These are phyloP conservation scores for Pythium scleroteichum DNA, from an alignment of 352 stramenopile species.

Conservation along the genomic window DNA sequence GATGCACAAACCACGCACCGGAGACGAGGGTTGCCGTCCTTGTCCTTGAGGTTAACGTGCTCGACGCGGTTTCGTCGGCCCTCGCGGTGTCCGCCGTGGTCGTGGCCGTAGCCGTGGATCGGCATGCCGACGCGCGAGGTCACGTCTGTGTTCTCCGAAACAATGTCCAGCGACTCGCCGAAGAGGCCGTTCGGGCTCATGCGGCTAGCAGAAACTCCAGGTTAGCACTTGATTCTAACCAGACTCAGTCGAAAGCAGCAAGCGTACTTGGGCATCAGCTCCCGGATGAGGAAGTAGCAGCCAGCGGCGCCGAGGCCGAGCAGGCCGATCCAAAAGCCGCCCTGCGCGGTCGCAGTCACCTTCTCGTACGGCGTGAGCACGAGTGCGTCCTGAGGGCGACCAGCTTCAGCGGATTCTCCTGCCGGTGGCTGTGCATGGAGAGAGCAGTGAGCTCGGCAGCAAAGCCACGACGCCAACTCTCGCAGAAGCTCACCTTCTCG, in stretches of 20 bases:
- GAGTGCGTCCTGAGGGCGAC: conserved; percentile 54
- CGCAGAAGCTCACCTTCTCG: conserved; percentile 51
- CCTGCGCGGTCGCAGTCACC: conserved; percentile 87
- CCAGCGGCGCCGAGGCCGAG: conserved; percentile 84
- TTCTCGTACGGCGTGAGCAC: conserved; percentile 95
- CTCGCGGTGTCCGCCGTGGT: conserved; percentile 92
- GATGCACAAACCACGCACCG: conserved; percentile 30
- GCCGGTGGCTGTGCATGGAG: conserved; percentile 15
- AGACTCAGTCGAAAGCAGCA: too few species aligned
- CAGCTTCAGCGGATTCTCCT: conserved; percentile 43
- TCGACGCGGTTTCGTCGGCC: conserved; percentile 95
- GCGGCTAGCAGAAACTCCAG: conserved; percentile 37
- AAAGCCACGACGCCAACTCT: neutral
- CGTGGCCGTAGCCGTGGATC: conserved; percentile 93
- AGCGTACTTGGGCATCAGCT: conserved; percentile 89
- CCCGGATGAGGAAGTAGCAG: conserved; percentile 92
- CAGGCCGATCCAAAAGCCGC: conserved; percentile 88
- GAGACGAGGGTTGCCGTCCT: conserved; percentile 83
- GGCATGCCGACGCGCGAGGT: conserved; percentile 84
- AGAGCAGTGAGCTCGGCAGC: neutral
- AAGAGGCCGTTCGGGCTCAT: conserved; percentile 87
- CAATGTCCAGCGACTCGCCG: conserved; percentile 68
- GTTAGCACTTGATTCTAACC: too few species aligned
- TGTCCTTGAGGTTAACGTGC: conserved; percentile 90
- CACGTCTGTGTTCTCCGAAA: conserved; percentile 81